These are phyloP conservation scores for Carex scoparia DNA, from an alignment of 176 grass and related monocot genomes.

Conservation along the genomic window DNA sequence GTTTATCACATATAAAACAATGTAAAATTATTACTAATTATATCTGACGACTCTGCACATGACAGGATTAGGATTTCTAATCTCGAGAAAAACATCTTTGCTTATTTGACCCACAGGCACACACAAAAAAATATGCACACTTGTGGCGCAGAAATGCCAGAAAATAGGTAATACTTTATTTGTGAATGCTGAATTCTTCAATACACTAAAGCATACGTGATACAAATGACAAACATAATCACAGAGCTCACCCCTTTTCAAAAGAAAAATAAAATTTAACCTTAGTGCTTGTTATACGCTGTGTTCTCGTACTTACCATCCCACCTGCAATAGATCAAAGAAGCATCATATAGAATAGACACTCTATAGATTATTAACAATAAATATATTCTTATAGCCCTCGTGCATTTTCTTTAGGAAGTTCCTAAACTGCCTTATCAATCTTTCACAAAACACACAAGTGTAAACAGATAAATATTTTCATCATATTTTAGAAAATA, in stretches of 20 bases:
- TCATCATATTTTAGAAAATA: background rate
- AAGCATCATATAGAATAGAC: background rate
- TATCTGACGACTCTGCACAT: background rate
- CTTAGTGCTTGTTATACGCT: conserved; percentile 32
- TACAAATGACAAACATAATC: background rate
- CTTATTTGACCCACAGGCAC: background rate
- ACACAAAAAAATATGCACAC: background rate
- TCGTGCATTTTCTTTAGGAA: background rate
- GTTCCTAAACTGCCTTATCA: background rate
- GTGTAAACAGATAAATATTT: background rate
- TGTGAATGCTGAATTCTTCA: background rate
- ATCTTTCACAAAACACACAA: background rate
- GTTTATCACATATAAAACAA: background rate
- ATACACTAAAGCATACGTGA: background rate
- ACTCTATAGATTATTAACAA: background rate
- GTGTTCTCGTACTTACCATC: conserved; percentile 72
- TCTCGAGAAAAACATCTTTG: background rate
- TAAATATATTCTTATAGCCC: background rate
- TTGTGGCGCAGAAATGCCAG: background rate
- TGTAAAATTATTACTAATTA: background rate
- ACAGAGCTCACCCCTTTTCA: background rate
- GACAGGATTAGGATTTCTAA: background rate
- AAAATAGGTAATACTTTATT: conserved; percentile 5
- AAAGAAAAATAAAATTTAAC: background rate
- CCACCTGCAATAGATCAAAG: conserved; percentile 49